Evolutionary conservation across 2,329 filamentous ascomycete genomes (phyloP).

Genomic region (Hypoxylon sp.): DNA sequence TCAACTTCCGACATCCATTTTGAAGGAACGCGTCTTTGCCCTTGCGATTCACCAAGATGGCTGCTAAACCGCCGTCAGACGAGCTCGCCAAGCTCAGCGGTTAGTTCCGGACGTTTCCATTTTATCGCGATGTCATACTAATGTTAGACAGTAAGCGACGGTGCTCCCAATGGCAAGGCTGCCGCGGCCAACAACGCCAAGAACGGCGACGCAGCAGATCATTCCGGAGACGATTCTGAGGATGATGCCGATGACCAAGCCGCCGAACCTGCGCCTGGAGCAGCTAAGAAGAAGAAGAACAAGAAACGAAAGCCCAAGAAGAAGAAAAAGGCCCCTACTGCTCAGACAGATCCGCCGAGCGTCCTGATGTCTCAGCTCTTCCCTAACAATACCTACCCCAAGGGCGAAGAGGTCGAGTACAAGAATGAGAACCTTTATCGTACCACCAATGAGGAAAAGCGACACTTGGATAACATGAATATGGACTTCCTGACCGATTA

Average conservation of each 20-base stretch:
- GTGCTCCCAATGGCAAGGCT: conserved; percentile 51
- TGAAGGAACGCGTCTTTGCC: conserved; percentile 2
- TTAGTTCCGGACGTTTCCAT: conserved; percentile 35
- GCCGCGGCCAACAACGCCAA: conserved; percentile 46
- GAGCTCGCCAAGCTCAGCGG: conserved; percentile 53
- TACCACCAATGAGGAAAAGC: conserved; percentile 85
- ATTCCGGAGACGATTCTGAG: conserved; percentile 60
- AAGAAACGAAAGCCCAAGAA: conserved; percentile 81
- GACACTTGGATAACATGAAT: conserved; percentile 81
- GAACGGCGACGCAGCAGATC: conserved; percentile 51
- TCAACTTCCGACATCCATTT: conserved; percentile 2
- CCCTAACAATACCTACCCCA: conserved; percentile 74
- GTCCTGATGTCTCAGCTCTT: conserved; percentile 78
- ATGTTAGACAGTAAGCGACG: conserved; percentile 50
- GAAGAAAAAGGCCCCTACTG: conserved; percentile 70
- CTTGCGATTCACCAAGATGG: conserved; percentile 46
- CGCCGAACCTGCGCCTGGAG: conserved; percentile 48
- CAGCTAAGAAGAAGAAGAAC: conserved; percentile 76
- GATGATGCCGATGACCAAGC: conserved; percentile 58
- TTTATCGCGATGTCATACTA: not conserved
- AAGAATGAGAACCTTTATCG: conserved; percentile 78
- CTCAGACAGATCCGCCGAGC: conserved; percentile 79
- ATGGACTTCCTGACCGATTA: conserved; percentile 82
- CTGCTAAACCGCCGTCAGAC: conserved; percentile 50
- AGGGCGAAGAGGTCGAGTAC: conserved; percentile 82